phyloP scores from a whole-genome alignment of 1,139 yeast species.

The Magnusiomyces magnusii region DNA sequence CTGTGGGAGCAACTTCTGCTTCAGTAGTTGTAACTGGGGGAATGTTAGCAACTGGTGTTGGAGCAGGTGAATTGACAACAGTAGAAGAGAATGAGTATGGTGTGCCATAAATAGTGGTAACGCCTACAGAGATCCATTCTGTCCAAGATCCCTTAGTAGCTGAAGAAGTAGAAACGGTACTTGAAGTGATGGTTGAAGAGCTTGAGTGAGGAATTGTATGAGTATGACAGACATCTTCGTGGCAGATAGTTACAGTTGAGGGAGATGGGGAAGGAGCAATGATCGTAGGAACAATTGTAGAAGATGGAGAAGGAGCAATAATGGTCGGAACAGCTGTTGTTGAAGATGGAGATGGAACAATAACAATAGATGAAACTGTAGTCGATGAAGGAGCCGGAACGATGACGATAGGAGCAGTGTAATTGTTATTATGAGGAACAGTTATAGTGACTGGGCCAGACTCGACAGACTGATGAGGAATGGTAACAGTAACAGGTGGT shows the following conservation, averaged over 20 bases:
- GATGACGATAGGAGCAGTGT: neutral
- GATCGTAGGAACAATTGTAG: neutral
- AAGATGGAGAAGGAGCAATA: neutral
- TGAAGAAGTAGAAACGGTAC: neutral
- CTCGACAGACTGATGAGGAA: neutral
- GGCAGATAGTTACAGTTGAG: neutral
- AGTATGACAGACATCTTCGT: neutral
- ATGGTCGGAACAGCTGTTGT: neutral
- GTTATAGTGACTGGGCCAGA: neutral
- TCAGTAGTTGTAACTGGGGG: conserved; percentile 7
- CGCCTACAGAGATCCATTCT: neutral
- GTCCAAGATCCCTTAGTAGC: neutral
- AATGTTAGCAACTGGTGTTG: conserved; percentile 2
- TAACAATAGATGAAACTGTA: neutral
- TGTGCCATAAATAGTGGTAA: conserved; percentile 2
- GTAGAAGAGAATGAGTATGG: neutral
- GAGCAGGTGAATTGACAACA: neutral
- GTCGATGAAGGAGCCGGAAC: neutral
- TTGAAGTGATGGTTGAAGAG: neutral
- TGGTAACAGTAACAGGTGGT: neutral
- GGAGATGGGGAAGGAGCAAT: neutral
- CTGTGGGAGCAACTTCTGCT: neutral
- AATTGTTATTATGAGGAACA: neutral
- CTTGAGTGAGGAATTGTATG: neutral
- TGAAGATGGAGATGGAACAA: neutral